phyloP scores from a whole-genome alignment of 208 protist genomes.

The Wallacemonas collosoma region DNA sequence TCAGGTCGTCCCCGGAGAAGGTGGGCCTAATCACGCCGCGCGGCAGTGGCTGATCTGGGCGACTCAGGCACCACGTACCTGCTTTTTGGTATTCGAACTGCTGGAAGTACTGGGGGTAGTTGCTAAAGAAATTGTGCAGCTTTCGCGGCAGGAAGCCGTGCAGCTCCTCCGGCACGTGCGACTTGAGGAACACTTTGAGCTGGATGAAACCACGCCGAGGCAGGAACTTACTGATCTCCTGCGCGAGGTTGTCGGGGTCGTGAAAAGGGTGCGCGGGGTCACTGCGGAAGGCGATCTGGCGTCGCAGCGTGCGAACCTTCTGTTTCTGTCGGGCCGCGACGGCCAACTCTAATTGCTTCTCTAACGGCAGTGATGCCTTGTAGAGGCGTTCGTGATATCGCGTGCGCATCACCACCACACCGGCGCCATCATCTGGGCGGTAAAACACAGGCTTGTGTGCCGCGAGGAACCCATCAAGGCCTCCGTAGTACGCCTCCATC shows the following conservation, averaged over 20 bases:
- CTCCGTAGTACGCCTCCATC: slow-evolving; percentile 65
- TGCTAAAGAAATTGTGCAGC: slow-evolving; percentile 79
- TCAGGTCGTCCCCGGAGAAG: slow-evolving; percentile 81
- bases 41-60: slow-evolving; percentile 75
- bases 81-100: slow-evolving; percentile 83
- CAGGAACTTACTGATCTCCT: slow-evolving; percentile 74
- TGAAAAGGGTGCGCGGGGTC: slow-evolving; percentile 85
- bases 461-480: slow-evolving; percentile 50
- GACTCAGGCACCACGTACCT: slow-evolving; percentile 67
- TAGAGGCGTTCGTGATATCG: slow-evolving; percentile 68
- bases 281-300: slow-evolving; percentile 84
- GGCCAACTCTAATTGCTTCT: slow-evolving; percentile 86
- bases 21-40: slow-evolving; percentile 78
- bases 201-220: slow-evolving; percentile 71
- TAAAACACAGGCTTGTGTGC: slow-evolving; percentile 77
- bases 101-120: slow-evolving; percentile 87
- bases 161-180: slow-evolving; percentile 72
- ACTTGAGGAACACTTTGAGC: slow-evolving; percentile 67
- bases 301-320: slow-evolving; percentile 66
- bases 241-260: slow-evolving; percentile 89
- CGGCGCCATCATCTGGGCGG: slow-evolving; percentile 46
- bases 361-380: slow-evolving; percentile 60
- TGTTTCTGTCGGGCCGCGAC: slow-evolving; percentile 55
- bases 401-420: slow-evolving; percentile 73
- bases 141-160: slow-evolving; percentile 69